Evolutionary conservation across 208 protist species (phyloP).

Genomic region (Porcisia deanei): DNA sequence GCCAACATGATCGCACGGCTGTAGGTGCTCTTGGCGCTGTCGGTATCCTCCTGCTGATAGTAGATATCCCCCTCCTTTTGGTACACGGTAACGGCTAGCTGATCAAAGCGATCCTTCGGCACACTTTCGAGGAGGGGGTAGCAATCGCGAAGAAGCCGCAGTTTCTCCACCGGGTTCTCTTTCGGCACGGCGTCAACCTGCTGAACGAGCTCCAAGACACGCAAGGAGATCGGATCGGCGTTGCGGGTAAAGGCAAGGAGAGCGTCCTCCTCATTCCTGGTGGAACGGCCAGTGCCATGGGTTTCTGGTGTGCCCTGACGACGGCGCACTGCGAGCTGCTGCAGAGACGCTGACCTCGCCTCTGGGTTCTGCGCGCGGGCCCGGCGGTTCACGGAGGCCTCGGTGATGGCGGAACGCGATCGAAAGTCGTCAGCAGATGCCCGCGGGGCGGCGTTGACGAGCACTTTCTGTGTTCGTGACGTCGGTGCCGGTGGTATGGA

Average conservation of each 20-base stretch:
- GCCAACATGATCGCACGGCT: constrained; percentile 76
- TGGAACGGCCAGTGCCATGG: neutral
- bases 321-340: constrained; percentile 17
- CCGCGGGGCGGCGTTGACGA: constrained; percentile 28
- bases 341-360: constrained; percentile 14
- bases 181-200: constrained; percentile 53
- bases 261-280: constrained; percentile 32
- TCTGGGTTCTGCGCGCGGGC: neutral
- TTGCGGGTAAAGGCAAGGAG: constrained; percentile 41
- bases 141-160: constrained; percentile 60
- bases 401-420: constrained; percentile 13
- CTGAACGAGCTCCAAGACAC: constrained; percentile 62
- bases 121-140: constrained; percentile 69
- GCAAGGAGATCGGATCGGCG: constrained; percentile 56
- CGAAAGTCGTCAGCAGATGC: constrained; percentile 18
- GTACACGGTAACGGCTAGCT: constrained; percentile 76
- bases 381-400: constrained; percentile 5
- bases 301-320: neutral
- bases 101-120: constrained; percentile 54
- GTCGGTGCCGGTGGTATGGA: constrained; percentile 1
- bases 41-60: constrained; percentile 44
- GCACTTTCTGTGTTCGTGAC: constrained; percentile 24
- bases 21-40: constrained; percentile 71
- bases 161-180: constrained; percentile 40
- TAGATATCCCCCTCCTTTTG: constrained; percentile 81